Conservation (phyloP, 306 rosid species). For the Malus sieversii region DNA sequence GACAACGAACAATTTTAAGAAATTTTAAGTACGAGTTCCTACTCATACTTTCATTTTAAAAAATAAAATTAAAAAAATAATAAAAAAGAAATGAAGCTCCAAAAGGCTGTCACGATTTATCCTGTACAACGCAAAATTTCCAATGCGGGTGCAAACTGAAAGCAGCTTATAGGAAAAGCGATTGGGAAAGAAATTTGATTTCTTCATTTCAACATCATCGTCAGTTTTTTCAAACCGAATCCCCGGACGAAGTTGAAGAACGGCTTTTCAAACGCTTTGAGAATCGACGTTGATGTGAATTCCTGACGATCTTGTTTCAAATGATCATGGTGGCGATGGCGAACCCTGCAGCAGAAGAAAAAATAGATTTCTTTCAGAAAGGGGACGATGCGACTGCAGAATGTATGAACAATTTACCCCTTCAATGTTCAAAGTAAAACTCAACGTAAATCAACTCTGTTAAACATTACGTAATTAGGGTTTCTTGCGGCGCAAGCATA, state of each 20-base stretch:
- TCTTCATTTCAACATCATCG: constrained; percentile 17
- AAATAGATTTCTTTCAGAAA: constrained; percentile 29
- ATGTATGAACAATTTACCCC: neutral
- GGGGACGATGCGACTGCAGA: neutral
- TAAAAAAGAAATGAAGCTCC: too few relatives aligned
- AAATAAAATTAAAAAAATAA: too few relatives aligned
- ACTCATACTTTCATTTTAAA: too few relatives aligned
- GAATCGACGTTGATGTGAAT: constrained; percentile 17
- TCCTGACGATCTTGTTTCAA: constrained; percentile 29
- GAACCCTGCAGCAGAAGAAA: constrained; percentile 77
- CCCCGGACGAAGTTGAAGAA: constrained; percentile 20
- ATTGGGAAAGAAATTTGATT: neutral
- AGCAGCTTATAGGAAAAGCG: neutral
- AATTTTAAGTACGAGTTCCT: too few relatives aligned
- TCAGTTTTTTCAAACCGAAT: constrained; percentile 21
- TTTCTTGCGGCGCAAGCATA: neutral
- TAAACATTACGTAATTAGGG: neutral
- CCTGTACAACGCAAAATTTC: neutral
- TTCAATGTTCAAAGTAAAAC: neutral
- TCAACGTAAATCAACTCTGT: neutral
- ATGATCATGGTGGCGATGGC: constrained; percentile 31
- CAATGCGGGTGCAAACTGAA: neutral
- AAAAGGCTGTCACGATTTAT: too few relatives aligned
- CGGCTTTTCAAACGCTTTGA: constrained; percentile 26
- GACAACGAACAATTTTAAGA: too few relatives aligned